These are phyloP conservation scores for Tolypocladium endophyticum DNA, from an alignment of 2,329 filamentous ascomycete genomes.

Conservation along the genomic window DNA sequence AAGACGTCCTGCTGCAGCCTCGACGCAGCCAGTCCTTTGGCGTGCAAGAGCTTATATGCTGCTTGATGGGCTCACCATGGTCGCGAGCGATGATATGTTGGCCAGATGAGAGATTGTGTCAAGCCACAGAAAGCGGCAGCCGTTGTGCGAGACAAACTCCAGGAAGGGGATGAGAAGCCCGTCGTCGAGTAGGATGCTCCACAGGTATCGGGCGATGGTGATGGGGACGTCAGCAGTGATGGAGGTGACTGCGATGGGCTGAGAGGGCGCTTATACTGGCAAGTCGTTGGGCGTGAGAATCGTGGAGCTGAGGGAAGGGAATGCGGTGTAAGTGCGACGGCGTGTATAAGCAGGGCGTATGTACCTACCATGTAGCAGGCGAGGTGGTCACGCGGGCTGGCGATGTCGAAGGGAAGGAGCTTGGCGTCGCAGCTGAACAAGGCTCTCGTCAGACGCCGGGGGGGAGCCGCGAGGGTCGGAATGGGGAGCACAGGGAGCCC, in stretches of 20 bases:
- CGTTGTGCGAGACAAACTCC: neutral
- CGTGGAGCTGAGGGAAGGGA: neutral
- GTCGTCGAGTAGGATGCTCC: neutral
- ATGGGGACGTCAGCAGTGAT: neutral
- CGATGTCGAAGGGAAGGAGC: neutral
- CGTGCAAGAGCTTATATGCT: conserved; percentile 9
- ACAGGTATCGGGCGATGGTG: neutral
- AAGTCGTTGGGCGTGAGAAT: conserved; percentile 3
- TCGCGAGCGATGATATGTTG: conserved; percentile 3
- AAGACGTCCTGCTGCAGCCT: neutral
- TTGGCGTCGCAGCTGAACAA: neutral
- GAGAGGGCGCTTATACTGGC: conserved; percentile 4
- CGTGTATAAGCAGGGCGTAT: conserved; percentile 3
- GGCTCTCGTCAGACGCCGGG: neutral
- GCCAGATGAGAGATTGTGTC: neutral
- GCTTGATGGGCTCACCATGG: conserved; percentile 11
- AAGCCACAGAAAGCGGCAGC: neutral
- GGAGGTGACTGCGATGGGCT: conserved; percentile 4
- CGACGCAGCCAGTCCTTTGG: conserved; percentile 4
- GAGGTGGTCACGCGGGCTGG: neutral
- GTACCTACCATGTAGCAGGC: neutral
- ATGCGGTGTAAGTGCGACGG: conserved; percentile 17
- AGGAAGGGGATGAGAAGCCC: neutral
- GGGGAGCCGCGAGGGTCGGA: neutral
- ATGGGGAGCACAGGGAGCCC: neutral